Evolutionary conservation across 2,329 filamentous ascomycete species (phyloP), one percentile per base, ranked within the genome.

Genomic region (Penicillium sp.): DNA sequence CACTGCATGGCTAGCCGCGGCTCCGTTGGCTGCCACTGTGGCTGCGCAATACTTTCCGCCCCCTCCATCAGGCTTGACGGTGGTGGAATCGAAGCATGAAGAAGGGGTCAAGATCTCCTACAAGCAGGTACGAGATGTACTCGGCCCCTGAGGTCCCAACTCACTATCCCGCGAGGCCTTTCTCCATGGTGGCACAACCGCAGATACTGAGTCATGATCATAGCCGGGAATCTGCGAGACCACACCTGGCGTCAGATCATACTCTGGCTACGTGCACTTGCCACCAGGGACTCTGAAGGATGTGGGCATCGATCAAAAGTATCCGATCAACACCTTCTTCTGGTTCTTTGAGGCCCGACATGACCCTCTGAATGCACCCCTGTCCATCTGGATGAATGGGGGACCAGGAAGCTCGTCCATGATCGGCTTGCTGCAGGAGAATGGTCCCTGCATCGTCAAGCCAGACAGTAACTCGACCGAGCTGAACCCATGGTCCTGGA

Each of bases 271-370:
- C 53, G 75, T 83, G 11, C 75, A 79, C 61, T 70, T 83, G 4
- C 77, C 78, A 1, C 72, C 74, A 2, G 70, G 69, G 27, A 66
- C 72, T 1, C 54, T 72, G 39, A 55, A 62, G 28, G 64, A 76
- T 41, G 53, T 71, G 4, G 54, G 61, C 32, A 66, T 70, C 26
- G 56, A 66, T 33, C 78, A 81, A 55, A 63, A 78, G 47, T 81
- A 81, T 55, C 71, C 75, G 2, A 80, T 82, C 54, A 81, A 82
- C 58, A 82, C 78, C 43, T 84, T 83, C 65, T 85, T 84, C 65
- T 82, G 80, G 79, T 84, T 82, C 59, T 78, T 84, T 56, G 80
- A 83, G 56, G 71, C 80, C 5, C 71, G 78, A 6, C 71, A 77
- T 44, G 69, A 74, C 54, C 72, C 80, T 1, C 58, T 64, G 7